phyloP scores from a whole-genome alignment of 768 basidiomycete genomes.

The Boletales sp. region DNA sequence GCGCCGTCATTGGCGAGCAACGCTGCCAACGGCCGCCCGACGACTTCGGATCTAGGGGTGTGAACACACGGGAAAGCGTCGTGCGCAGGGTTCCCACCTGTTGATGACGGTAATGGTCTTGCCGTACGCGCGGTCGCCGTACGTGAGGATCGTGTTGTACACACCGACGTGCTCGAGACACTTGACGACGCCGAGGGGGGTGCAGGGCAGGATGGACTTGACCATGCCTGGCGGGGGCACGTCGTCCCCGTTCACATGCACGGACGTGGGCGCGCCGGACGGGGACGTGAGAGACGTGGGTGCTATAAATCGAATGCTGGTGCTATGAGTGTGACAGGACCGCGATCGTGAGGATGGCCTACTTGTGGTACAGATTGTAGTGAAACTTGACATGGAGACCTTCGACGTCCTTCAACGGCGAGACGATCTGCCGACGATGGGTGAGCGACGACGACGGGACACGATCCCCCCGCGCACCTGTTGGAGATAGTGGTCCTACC shows the following conservation, averaged over 20 bases:
- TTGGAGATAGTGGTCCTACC: slow-evolving; percentile 92
- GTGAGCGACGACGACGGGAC: no score
- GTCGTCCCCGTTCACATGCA: slow-evolving; percentile 50
- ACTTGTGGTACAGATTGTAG: slow-evolving; percentile 96
- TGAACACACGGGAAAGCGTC: background rate
- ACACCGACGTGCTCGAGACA: slow-evolving; percentile 87
- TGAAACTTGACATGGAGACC: slow-evolving; percentile 96
- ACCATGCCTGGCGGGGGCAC: slow-evolving; percentile 79
- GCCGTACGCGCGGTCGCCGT: slow-evolving; percentile 93
- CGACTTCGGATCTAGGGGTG: slow-evolving; percentile 80
- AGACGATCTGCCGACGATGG: slow-evolving; percentile 62
- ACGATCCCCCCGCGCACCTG: no score
- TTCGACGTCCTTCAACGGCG: slow-evolving; percentile 96
- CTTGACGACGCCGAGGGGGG: slow-evolving; percentile 95
- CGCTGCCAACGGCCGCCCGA: slow-evolving; percentile 94
- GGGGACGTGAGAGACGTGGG: slow-evolving; percentile 67
- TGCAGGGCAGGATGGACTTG: slow-evolving; percentile 97
- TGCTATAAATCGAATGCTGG: slow-evolving; percentile 88
- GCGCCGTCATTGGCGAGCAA: slow-evolving; percentile 96
- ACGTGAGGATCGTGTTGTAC: slow-evolving; percentile 88
- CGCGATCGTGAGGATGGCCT: slow-evolving; percentile 14
- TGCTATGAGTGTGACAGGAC: background rate
- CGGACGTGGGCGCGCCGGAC: no score
- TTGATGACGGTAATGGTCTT: slow-evolving; percentile 94
- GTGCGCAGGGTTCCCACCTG: slow-evolving; percentile 45